Percentiles rank a stretch among this genome's conserved stretches.
Conservation (phyloP, 2,329 filamentous ascomycete species). For the Cadophora malorum region DNA sequence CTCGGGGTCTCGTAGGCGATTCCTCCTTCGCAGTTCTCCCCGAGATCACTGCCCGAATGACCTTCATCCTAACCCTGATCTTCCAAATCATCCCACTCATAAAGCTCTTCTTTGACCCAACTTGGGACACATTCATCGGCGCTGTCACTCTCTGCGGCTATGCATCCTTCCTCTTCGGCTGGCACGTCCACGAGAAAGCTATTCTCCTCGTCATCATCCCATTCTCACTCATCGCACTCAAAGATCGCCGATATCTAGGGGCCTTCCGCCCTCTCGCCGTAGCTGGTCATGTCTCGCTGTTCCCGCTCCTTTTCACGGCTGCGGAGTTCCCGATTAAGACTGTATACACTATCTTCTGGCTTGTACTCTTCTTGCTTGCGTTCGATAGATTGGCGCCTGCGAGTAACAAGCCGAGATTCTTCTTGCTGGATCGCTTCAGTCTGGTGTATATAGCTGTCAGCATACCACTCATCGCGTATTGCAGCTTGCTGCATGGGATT, state of each 20-base stretch:
- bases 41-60: constrained; percentile 79
- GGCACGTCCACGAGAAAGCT: constrained; percentile 98
- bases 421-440: constrained; percentile 89
- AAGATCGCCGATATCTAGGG: constrained; percentile 86
- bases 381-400: constrained; percentile 91
- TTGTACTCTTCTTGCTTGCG: constrained; percentile 81
- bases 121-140: constrained; percentile 88
- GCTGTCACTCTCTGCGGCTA: constrained; percentile 93
- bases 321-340: constrained; percentile 95
- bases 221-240: constrained; percentile 89
- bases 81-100: constrained; percentile 82
- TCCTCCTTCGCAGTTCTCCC: constrained; percentile 93
- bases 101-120: constrained; percentile 81
- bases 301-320: constrained; percentile 89
- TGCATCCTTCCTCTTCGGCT: constrained; percentile 95
- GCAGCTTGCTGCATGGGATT: constrained; percentile 81
- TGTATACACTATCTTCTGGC: constrained; percentile 90
- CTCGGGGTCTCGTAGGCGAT: constrained; percentile 90
- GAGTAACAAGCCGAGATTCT: constrained; percentile 79
- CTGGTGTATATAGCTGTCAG: constrained; percentile 88
- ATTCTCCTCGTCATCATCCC: constrained; percentile 93
- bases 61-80: constrained; percentile 81
- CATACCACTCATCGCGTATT: constrained; percentile 88
- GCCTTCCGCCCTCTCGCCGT: constrained; percentile 93
- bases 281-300: constrained; percentile 92